A percentile compares a stretch with the other conserved stretches of the same genome.
phyloP scores from a whole-genome alignment of 2,329 filamentous ascomycete genomes.

The Cadophora malorum region DNA sequence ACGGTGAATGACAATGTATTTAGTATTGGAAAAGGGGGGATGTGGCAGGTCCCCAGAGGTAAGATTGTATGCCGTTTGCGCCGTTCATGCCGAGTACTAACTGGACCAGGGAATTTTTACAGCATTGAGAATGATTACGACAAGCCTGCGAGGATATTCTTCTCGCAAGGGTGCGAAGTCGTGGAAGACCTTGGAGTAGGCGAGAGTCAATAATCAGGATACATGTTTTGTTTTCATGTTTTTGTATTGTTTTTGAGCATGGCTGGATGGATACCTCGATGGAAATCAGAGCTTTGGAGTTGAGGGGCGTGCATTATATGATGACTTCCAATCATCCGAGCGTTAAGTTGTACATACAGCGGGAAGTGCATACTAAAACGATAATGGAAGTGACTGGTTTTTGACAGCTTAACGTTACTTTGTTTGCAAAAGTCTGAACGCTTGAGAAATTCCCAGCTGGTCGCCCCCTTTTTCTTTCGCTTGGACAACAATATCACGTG shows the following conservation, averaged over 20 bases:
- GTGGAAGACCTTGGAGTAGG: conserved; percentile 24
- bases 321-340: conserved; percentile 7
- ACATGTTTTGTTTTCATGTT: conserved; percentile 4
- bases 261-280: conserved; percentile 11
- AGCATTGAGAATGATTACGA: conserved; percentile 84
- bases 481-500: background rate
- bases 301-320: background rate
- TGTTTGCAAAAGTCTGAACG: background rate
- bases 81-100: conserved; percentile 26
- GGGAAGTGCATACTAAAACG: background rate
- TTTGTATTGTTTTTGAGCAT: conserved; percentile 17
- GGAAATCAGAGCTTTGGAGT: conserved; percentile 16
- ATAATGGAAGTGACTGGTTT: background rate
- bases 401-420: background rate
- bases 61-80: conserved; percentile 47
- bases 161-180: conserved; percentile 81
- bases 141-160: conserved; percentile 80
- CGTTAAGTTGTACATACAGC: background rate
- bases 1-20: conserved; percentile 79
- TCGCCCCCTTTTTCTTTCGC: background rate
- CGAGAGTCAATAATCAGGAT: conserved; percentile 23
- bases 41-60: conserved; percentile 97
- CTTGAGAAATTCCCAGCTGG: background rate
- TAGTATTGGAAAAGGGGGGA: conserved; percentile 83
- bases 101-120: conserved; percentile 83